Conservation (phyloP, 2,329 filamentous ascomycete genomes). For the Hirsutella rhossiliensis region DNA sequence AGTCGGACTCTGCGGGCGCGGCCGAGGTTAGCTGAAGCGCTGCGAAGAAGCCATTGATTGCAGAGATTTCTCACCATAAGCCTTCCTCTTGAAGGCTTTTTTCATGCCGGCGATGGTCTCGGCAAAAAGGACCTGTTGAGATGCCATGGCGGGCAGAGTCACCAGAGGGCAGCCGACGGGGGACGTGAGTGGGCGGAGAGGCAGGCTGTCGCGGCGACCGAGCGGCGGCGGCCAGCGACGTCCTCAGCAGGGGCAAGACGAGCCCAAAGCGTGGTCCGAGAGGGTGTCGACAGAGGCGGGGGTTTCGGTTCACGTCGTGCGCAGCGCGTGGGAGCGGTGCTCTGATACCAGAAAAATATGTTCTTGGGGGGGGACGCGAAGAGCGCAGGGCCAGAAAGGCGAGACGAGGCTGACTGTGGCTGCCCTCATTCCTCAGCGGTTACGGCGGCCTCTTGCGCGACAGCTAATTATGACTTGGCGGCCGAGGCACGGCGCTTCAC, state of each 20-base stretch:
- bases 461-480: conserved; percentile 4
- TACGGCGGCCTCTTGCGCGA: too few species aligned
- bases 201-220: neutral
- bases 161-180: conserved; percentile 1
- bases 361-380: too few species aligned
- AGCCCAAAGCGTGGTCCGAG: too few species aligned
- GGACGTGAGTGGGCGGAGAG: neutral
- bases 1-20: conserved; percentile 54
- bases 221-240: neutral
- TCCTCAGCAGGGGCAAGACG: neutral
- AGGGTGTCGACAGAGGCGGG: too few species aligned
- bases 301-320: too few species aligned
- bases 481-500: conserved; percentile 3
- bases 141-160: conserved; percentile 21
- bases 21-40: conserved; percentile 9
- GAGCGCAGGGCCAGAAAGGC: too few species aligned
- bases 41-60: conserved; percentile 2
- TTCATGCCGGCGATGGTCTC: conserved; percentile 59
- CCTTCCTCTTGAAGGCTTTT: conserved; percentile 51
- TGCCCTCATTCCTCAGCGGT: too few species aligned
- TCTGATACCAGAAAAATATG: too few species aligned
- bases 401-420: too few species aligned
- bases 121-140: conserved; percentile 49
- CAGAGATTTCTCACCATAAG: conserved; percentile 36
- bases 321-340: too few species aligned